These are phyloP conservation scores for Boletus subcaerulescens DNA, from an alignment of 768 basidiomycete species.

Conservation along the genomic window DNA sequence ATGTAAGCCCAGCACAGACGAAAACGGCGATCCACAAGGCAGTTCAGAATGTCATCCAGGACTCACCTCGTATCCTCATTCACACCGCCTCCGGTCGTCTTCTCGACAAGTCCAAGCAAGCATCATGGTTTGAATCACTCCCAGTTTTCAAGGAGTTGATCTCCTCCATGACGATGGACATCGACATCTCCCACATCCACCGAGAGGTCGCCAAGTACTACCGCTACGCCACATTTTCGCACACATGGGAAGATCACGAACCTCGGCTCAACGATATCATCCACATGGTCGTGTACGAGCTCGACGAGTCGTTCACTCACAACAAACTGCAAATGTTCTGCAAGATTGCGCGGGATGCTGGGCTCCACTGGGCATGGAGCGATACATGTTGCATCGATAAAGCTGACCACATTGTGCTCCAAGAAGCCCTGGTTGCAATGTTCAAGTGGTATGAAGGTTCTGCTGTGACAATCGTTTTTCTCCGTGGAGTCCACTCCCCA, in stretches of 20 bases:
- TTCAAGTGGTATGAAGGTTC: conserved; percentile 3
- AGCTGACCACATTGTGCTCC: not conserved
- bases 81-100: conserved; percentile 6
- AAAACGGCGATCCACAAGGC: not conserved
- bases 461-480: not conserved
- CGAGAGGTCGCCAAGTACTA: not conserved
- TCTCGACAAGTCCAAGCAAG: conserved; percentile 1
- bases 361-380: not conserved
- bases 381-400: not conserved
- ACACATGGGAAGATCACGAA: not conserved
- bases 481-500: not conserved
- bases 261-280: not conserved
- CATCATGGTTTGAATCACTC: not conserved
- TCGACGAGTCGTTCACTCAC: not conserved
- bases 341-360: not conserved
- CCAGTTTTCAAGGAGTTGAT: conserved; percentile 1
- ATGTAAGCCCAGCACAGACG: not conserved
- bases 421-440: conserved; percentile 1
- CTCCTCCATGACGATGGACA: conserved; percentile 7
- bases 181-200: not conserved
- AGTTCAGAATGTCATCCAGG: not conserved
- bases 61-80: conserved; percentile 5
- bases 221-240: conserved; percentile 1
- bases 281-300: not conserved
- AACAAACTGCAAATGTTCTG: not conserved